A percentile compares a stretch with the other conserved stretches of the same genome.
These are phyloP conservation scores for Ceratocystis diversiconidia DNA, from an alignment of 2,329 filamentous ascomycete species.

Conservation along the genomic window DNA sequence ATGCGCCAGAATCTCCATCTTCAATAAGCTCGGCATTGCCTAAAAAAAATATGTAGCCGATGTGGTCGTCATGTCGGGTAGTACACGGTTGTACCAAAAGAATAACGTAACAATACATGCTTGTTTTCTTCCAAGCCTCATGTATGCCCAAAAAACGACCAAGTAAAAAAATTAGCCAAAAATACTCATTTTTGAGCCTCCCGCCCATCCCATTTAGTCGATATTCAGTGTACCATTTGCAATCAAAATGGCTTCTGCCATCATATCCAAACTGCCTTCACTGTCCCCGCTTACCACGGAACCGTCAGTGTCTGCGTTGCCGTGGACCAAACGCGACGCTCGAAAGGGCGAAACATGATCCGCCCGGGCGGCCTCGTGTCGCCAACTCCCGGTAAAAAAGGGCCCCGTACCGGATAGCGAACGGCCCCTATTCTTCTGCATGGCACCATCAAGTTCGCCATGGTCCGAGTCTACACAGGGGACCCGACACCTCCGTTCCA, in stretches of 20 bases:
- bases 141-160: background rate
- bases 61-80: background rate
- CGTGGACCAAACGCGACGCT: conserved; percentile 12
- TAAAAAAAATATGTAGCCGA: background rate
- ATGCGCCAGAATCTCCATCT: background rate
- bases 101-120: conserved; percentile 6
- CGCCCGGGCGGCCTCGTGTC: conserved; percentile 12
- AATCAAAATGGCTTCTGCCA: conserved; percentile 12
- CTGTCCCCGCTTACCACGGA: conserved; percentile 6
- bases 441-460: background rate
- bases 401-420: conserved; percentile 14
- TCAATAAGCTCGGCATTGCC: background rate
- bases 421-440: conserved; percentile 8
- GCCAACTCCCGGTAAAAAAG: conserved; percentile 17
- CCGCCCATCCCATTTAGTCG: background rate
- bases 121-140: background rate
- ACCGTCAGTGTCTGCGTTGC: background rate
- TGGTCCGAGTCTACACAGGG: background rate
- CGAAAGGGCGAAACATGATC: conserved; percentile 16
- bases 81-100: conserved; percentile 1
- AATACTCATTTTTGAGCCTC: background rate
- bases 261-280: conserved; percentile 13
- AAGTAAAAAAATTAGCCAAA: background rate
- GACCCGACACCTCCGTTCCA: conserved; percentile 7
- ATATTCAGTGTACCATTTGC: conserved; percentile 8